Evolutionary conservation across 352 stramenopile species (phyloP).

Genomic region (Stramenopiles sp.): DNA sequence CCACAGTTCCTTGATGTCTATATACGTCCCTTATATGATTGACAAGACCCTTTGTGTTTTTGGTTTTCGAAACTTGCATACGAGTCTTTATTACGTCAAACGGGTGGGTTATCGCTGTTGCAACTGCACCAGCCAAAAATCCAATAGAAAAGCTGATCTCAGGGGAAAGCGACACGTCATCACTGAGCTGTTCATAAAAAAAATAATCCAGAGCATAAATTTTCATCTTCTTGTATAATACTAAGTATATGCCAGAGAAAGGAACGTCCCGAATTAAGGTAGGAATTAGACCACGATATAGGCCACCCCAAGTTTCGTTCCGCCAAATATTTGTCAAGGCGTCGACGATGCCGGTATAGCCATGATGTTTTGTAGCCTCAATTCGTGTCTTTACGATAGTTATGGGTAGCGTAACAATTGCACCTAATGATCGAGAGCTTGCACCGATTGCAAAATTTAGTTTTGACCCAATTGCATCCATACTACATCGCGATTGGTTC

Average conservation of each 20-base stretch:
- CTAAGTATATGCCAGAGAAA: conserved; percentile 60
- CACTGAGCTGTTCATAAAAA: too few relatives aligned
- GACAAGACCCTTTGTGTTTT: not conserved
- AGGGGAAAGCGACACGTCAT: conserved; percentile 31
- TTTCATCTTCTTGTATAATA: conserved; percentile 51
- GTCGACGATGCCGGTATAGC: conserved; percentile 38
- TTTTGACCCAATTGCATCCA: too few relatives aligned
- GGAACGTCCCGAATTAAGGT: conserved; percentile 59
- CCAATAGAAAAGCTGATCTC: conserved; percentile 43
- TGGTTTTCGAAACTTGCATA: conserved; percentile 39
- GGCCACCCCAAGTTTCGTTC: conserved; percentile 40
- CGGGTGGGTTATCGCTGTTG: conserved; percentile 54
- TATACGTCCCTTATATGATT: conserved; percentile 53
- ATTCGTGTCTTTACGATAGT: conserved; percentile 61
- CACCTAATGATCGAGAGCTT: conserved; percentile 55
- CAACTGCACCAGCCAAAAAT: conserved; percentile 43
- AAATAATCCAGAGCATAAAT: not conserved
- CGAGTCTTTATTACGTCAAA: conserved; percentile 61
- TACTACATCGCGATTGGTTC: not conserved
- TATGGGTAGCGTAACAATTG: conserved; percentile 48
- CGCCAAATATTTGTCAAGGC: conserved; percentile 41
- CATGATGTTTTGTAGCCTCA: conserved; percentile 44
- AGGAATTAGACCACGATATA: conserved; percentile 57
- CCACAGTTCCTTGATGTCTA: conserved; percentile 59
- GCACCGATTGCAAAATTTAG: conserved; percentile 51